These are phyloP conservation scores for Psilocybe cyanescens DNA, from an alignment of 768 basidiomycete genomes.

Conservation along the genomic window DNA sequence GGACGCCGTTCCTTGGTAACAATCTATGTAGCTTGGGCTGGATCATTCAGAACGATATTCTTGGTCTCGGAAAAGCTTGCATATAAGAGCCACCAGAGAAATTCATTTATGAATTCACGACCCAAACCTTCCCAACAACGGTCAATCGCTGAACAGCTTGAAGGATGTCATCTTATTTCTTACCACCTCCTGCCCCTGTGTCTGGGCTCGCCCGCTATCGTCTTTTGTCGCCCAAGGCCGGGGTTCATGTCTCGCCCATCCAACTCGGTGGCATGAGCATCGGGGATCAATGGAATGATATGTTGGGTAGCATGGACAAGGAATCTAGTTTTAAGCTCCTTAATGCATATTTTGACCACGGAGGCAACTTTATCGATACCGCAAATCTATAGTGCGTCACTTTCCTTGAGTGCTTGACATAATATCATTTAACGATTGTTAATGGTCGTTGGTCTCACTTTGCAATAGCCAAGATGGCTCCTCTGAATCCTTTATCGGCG, in stretches of 20 bases:
- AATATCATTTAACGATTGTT: too few species aligned
- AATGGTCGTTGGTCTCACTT: neutral
- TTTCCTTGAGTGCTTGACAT: neutral
- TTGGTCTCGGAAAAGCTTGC: too few species aligned
- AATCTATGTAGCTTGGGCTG: too few species aligned
- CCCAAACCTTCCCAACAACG: too few species aligned
- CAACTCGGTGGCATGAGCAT: slow-evolving; percentile 48
- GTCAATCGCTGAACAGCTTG: too few species aligned
- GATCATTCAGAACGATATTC: too few species aligned
- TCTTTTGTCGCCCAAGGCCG: slow-evolving; percentile 37
- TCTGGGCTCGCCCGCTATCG: slow-evolving; percentile 39
- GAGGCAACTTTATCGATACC: slow-evolving; percentile 55
- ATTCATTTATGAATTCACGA: too few species aligned
- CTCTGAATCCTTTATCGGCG: slow-evolving; percentile 57
- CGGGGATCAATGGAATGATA: slow-evolving; percentile 38
- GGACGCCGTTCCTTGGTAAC: too few species aligned
- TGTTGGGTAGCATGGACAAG: slow-evolving; percentile 44
- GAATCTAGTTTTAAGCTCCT: slow-evolving; percentile 47
- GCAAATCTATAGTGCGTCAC: slow-evolving; percentile 45
- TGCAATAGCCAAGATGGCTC: slow-evolving; percentile 50
- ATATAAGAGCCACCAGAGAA: too few species aligned
- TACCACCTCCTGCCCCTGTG: slow-evolving; percentile 27
- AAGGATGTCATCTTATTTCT: slow-evolving; percentile 10
- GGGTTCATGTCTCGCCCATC: slow-evolving; percentile 46
- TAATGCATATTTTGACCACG: slow-evolving; percentile 45